phyloP scores from a whole-genome alignment of 2,329 filamentous ascomycete species.

The Cryphonectria naterciae region DNA sequence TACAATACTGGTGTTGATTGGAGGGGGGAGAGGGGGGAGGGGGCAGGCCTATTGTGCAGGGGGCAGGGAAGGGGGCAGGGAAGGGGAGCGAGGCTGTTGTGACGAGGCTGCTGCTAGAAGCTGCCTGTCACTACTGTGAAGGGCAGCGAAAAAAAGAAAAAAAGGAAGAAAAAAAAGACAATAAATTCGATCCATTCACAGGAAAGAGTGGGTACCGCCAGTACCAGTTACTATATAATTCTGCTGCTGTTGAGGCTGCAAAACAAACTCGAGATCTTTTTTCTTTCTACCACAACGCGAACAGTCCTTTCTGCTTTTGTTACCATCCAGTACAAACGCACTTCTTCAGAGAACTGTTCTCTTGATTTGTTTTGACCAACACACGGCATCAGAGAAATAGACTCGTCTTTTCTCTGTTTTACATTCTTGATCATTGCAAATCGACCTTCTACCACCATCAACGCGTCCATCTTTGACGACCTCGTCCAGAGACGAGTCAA shows the following conservation, averaged over 20 bases:
- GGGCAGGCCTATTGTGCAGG: neutral
- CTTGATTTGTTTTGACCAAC: neutral
- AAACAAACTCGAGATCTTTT: neutral
- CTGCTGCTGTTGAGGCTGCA: neutral
- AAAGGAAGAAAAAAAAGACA: neutral
- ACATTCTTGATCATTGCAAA: neutral
- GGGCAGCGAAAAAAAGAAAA: neutral
- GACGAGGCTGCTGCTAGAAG: neutral
- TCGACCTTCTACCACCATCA: neutral
- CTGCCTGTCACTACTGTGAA: neutral
- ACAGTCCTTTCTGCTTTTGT: neutral
- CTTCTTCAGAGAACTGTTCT: neutral
- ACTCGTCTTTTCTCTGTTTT: neutral
- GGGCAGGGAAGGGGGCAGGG: neutral
- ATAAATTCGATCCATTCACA: neutral
- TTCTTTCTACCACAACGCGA: neutral
- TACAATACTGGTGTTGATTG: neutral
- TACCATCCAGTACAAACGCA: neutral
- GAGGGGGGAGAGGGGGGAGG: neutral
- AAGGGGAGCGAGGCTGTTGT: neutral
- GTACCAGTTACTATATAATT: neutral
- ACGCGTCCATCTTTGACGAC: neutral
- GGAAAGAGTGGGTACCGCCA: neutral
- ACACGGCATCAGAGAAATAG: neutral
- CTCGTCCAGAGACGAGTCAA: constrained; percentile 1